These are phyloP conservation scores for Fusarium mangiferae DNA, from an alignment of 2,329 filamentous ascomycete genomes.

Conservation along the genomic window DNA sequence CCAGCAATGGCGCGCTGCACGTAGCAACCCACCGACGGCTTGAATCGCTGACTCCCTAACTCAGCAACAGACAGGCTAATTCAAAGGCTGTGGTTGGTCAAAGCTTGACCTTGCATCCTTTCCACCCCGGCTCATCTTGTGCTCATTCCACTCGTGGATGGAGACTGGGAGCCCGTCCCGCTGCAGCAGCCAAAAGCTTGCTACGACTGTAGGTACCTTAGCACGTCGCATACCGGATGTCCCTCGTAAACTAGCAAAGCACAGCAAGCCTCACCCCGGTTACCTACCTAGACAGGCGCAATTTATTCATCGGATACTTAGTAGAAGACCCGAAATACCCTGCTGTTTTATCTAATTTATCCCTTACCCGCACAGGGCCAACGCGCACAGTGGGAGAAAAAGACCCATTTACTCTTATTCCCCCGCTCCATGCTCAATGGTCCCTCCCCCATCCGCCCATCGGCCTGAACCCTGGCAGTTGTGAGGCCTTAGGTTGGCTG, in stretches of 20 bases:
- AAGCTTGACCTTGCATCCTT: conserved; percentile 37
- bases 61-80: conserved; percentile 43
- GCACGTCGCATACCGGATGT: conserved; percentile 12
- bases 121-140: conserved; percentile 34
- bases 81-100: conserved; percentile 36
- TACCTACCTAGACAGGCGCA: conserved; percentile 1
- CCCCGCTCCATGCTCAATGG: conserved; percentile 38
- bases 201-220: conserved; percentile 12
- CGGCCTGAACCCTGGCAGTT: conserved; percentile 28
- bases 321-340: conserved; percentile 7
- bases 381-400: conserved; percentile 24
- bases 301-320: neutral
- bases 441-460: conserved; percentile 32
- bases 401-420: conserved; percentile 19
- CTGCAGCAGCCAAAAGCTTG: conserved; percentile 30
- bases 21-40: conserved; percentile 34
- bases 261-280: conserved; percentile 11
- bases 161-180: conserved; percentile 26
- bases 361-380: conserved; percentile 4
- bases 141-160: conserved; percentile 40
- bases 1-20: conserved; percentile 39
- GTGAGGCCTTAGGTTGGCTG: conserved; percentile 17
- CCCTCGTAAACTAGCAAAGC: conserved; percentile 16
- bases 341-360: conserved; percentile 14
- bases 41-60: conserved; percentile 44